Evolutionary conservation across 352 stramenopile species (phyloP), one percentile per base, ranked within the genome.

Genomic region (Sclerospora graminicola): DNA sequence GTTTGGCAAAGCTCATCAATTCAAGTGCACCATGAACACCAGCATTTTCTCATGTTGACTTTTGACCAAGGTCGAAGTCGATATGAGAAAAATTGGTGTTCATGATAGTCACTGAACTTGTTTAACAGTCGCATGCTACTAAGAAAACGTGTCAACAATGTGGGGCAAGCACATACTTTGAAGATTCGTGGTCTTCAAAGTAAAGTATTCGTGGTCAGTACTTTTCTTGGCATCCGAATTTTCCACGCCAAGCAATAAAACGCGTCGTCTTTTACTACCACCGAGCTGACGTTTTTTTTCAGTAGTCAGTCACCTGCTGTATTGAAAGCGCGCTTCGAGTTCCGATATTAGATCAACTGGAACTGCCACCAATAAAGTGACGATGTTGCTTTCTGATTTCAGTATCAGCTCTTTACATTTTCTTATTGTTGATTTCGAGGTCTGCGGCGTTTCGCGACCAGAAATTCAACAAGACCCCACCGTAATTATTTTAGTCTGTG

Each of bases 61-160:
- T n/a, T n/a, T n/a, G n/a, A n/a, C n/a, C n/a, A 33, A 33, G 28
- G 21, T 32, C 23, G 30, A 51, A 44, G 26, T 24, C 39, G 23
- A 32, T n/a, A 31, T 49, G 31, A 32, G 36, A 42, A 42, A 42
- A 42, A 14, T 21, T 19, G 23, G 5, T 30, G 21, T 42, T 52
- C 26, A 35, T 45, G 18, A 24, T 13, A 40, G 31, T 7, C 9
- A 14, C 35, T 41, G 30, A 37, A 37, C 28, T 20, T 14, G 32
- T 41, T 45, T 49, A 44, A 45, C 41, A 53, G 34, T 36, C 27
- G 16, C 26, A 21, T 45, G 19, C 36, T 34, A 51, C 21, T 52
- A 51, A 51, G 41, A 57, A 64, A 29, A 60, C 19, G 23, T 31
- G 23, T 10, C 30, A 51, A 46, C 41, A 50, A 46, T 36, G 45